Base-by-base conservation (phyloP, 1,284 basidiomycete genomes). In the Apiotrichum domesticum region DNA sequence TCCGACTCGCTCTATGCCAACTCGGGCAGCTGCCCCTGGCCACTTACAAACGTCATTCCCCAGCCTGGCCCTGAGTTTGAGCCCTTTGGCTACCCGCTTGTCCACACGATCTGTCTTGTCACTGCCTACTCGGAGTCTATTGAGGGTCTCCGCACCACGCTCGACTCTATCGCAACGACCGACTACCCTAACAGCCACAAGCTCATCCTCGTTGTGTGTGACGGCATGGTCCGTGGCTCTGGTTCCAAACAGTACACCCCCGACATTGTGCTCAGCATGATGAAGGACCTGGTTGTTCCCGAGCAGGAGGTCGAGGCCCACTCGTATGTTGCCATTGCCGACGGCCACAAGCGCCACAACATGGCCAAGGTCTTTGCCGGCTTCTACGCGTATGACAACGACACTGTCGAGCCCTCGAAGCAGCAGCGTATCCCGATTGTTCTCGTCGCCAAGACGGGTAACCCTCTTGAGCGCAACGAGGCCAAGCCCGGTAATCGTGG, bases 171-270 rank as follows among this genome's bases (percentile, higher is more conserved):
- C 32, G 93, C 94, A 4, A 98, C 95, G 6, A 98, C 95, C 46
- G 94, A 98, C 76, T 99, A 98, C 72, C 95, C 95, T 34, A 98
- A 98, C 80, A 91, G 88, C 66, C 96, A 98, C 80, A 98, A 98
- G 75, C 74, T 98, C 53, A 86, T 99, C 60, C 80, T 98, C 59
- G 87, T 99, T 70, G 95, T 99, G 64, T 91, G 93, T 48, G 96
- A 99, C 74, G 96, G 96, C 68, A 91, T 97, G 86, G 96, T 98
- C 70, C 93, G 94, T 80, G 96, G 96, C 67, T 57, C 58, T 33
- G 93, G 92, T 9, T 95, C 95, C 66, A 77, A 82, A 55, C 73
- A 90, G 73, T 87, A 87, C 55, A 97, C 94, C 0, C 95, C 96
- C 14, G 93, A 98, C 68, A 98, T 99, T 67, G 88, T 88, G 69